Conservation (phyloP, 129 eudicot genomes). For the Saussurea involucrata region DNA sequence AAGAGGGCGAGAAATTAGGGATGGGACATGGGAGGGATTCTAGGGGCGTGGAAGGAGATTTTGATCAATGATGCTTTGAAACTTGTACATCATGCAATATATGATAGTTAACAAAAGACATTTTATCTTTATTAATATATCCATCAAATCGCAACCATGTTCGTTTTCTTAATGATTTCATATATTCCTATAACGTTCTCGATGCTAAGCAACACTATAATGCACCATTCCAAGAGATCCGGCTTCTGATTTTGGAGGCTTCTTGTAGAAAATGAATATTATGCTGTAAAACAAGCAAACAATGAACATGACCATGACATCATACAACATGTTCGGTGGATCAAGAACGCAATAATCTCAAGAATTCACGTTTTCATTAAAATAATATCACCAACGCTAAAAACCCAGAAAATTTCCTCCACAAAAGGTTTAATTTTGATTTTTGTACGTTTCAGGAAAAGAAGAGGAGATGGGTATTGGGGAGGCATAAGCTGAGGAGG, state of each 20-base stretch:
- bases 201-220: constrained; percentile 76
- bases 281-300: constrained; percentile 52
- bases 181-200: constrained; percentile 73
- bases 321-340: neutral
- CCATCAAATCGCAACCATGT: constrained; percentile 32
- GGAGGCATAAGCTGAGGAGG: constrained; percentile 47
- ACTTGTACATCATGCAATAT: too few species aligned
- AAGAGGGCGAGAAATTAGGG: too few species aligned
- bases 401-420: constrained; percentile 47
- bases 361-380: neutral
- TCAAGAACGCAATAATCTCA: neutral
- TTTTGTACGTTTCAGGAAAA: constrained; percentile 47
- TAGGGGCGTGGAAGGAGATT: too few species aligned
- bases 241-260: constrained; percentile 91
- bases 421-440: constrained; percentile 39
- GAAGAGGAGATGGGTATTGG: constrained; percentile 59
- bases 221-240: constrained; percentile 92
- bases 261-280: constrained; percentile 97
- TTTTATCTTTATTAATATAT: constrained; percentile 6
- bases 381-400: neutral
- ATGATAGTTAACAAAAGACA: too few species aligned
- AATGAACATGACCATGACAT: neutral
- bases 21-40: too few species aligned
- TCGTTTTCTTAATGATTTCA: constrained; percentile 63
- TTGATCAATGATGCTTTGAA: too few species aligned